Evolutionary conservation across 352 stramenopile genomes (phyloP).

Genomic region (Phytophthora sp.): DNA sequence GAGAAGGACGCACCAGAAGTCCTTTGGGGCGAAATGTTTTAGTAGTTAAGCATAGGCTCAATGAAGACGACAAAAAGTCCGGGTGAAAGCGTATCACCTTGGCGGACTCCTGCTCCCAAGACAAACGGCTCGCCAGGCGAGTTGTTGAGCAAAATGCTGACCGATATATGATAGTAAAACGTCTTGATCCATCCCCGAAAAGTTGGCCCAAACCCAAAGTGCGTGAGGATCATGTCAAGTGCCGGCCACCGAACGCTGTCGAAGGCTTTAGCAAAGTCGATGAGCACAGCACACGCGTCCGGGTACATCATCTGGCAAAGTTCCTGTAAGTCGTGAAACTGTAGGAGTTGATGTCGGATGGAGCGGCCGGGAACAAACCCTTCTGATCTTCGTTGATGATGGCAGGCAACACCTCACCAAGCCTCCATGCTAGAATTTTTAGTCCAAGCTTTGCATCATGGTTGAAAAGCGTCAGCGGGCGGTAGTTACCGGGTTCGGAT

Average conservation of each 20-base stretch:
- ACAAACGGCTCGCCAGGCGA: slow-evolving; percentile 1
- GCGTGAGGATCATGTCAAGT: slow-evolving; percentile 7
- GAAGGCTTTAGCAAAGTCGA: slow-evolving; percentile 17
- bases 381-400: slow-evolving; percentile 16
- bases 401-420: background rate
- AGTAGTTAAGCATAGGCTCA: slow-evolving; percentile 9
- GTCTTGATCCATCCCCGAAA: slow-evolving; percentile 15
- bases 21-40: background rate
- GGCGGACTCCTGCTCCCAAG: slow-evolving; percentile 10
- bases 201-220: slow-evolving; percentile 17
- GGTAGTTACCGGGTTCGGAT: background rate
- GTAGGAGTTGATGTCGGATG: slow-evolving; percentile 3
- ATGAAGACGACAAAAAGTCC: slow-evolving; percentile 20
- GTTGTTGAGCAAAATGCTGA: slow-evolving; percentile 16
- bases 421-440: background rate
- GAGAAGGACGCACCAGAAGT: background rate
- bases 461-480: slow-evolving; percentile 8
- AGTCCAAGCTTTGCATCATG: slow-evolving; percentile 1
- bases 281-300: background rate
- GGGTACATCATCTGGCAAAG: background rate
- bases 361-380: slow-evolving; percentile 9
- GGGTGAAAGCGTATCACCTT: slow-evolving; percentile 22
- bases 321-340: slow-evolving; percentile 4
- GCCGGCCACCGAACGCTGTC: slow-evolving; percentile 7
- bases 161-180: slow-evolving; percentile 8